Conservation (phyloP, 1,139 yeast species). For the Diutina siamensis region DNA sequence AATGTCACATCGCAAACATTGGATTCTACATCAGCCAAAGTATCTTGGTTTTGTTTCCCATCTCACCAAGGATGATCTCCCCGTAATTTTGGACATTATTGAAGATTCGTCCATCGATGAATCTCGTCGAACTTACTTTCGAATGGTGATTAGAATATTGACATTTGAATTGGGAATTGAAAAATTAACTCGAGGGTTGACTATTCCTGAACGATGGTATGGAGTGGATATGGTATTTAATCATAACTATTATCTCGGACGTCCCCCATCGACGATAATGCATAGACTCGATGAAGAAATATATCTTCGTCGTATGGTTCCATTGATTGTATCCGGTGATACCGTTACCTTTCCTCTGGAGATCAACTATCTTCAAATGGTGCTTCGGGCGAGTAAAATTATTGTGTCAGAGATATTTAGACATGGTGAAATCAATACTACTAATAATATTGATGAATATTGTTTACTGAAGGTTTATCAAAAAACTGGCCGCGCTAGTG, state of each 20-base stretch:
- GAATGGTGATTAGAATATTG: too few relatives aligned
- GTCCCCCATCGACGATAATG: too few relatives aligned
- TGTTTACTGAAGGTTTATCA: conserved; percentile 3
- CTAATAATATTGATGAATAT: not conserved
- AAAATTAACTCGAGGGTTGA: not conserved
- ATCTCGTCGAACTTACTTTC: too few relatives aligned
- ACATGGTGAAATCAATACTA: not conserved
- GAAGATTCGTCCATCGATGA: not conserved
- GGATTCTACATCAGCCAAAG: not conserved
- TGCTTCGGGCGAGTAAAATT: not conserved
- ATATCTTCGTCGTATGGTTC: not conserved
- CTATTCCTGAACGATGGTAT: not conserved
- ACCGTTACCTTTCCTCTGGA: not conserved
- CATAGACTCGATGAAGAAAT: not conserved
- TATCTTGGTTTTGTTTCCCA: not conserved
- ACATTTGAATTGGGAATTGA: not conserved
- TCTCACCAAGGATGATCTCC: not conserved
- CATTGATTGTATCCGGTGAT: not conserved
- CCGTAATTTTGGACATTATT: not conserved
- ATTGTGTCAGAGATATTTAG: not conserved
- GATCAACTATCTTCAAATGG: not conserved
- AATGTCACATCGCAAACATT: not conserved
- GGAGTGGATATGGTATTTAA: not conserved
- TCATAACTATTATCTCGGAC: not conserved
- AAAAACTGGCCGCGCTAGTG: not conserved